Base-by-base conservation (phyloP, 2,329 filamentous ascomycete species). In the Talaromyces sp. region DNA sequence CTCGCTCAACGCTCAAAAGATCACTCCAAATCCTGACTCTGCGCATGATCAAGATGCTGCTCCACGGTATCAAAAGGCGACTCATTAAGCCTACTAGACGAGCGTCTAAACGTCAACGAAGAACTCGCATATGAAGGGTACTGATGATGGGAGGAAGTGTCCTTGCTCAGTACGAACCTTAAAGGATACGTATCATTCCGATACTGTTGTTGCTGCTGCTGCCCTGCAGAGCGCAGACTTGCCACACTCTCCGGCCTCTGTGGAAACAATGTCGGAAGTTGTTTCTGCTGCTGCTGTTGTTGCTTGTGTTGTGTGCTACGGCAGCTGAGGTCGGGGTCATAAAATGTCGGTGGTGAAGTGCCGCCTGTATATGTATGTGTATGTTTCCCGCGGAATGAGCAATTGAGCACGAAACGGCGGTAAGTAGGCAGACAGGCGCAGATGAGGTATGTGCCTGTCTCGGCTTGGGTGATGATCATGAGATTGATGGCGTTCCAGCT, bases 371-470 rank as follows among this genome's bases (percentile, higher is more conserved):
- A 43, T 47, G 43, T 31, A 34, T 54, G 17, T 34, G 51, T 34
- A 31, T 19, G 51, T 2, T 31, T 54, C 1, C n/a, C 29, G 4
- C 51, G 51, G 17, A 54, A 54, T 34, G 51, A 54, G 17, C 51
- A 54, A 10, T 34, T 54, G 51, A 54, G 51, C 4, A 54, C 17
- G 27, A 54, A 54, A 13, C 51, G 47, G 25, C 47, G 47, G 47
- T 53, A 53, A 3, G 47, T 31, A 1, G 47, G 47, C 13, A 53
- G 47, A n/a, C 47, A 53, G 47, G 47, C 25, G 25, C 47, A 53
- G 47, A 53, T 53, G 22, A 53, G 47, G 47, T 53, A 53, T 29
- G 47, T 53, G 13, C 47, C 47, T n/a, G 47, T 53, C 47, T 53
- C 47, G 13, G 47, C 47, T 53, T 53, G 47, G 47, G 47, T 53